Conservation (phyloP, 768 basidiomycete species). For the Kwoniella shandongensis region DNA sequence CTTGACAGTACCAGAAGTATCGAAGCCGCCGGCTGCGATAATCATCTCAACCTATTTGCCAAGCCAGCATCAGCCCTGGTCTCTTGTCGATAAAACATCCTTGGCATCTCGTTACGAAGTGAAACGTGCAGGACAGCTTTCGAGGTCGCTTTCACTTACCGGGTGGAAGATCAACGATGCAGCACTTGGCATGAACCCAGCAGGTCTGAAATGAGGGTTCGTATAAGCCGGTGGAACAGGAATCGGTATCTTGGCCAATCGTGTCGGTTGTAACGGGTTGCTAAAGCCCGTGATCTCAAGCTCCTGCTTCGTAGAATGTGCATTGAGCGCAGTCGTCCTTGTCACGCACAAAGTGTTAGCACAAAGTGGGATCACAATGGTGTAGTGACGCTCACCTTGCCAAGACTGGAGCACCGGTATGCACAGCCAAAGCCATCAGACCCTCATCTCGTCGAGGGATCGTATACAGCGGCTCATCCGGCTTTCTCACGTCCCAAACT, state of each 20-base stretch:
- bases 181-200: conserved; percentile 46
- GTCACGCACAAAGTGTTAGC: background rate
- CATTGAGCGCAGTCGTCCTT: conserved; percentile 38
- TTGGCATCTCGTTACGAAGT: too few relatives aligned
- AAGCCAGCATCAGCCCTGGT: background rate
- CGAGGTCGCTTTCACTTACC: too few relatives aligned
- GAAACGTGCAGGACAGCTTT: too few relatives aligned
- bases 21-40: conserved; percentile 51
- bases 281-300: conserved; percentile 47
- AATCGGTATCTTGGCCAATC: conserved; percentile 39
- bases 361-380: background rate
- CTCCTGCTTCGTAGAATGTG: conserved; percentile 39
- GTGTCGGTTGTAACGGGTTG: conserved; percentile 27
- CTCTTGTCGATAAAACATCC: too few relatives aligned
- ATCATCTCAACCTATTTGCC: conserved; percentile 47
- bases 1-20: conserved; percentile 46
- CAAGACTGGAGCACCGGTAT: conserved; percentile 77
- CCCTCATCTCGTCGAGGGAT: conserved; percentile 71
- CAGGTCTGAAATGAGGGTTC: conserved; percentile 11
- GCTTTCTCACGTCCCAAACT: conserved; percentile 80
- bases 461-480: conserved; percentile 62
- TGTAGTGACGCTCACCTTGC: conserved; percentile 64
- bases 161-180: conserved; percentile 53
- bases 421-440: conserved; percentile 81
- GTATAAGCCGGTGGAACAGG: conserved; percentile 30